phyloP scores from a whole-genome alignment of 345 rosid species.

The Bruguiera parviflora region DNA sequence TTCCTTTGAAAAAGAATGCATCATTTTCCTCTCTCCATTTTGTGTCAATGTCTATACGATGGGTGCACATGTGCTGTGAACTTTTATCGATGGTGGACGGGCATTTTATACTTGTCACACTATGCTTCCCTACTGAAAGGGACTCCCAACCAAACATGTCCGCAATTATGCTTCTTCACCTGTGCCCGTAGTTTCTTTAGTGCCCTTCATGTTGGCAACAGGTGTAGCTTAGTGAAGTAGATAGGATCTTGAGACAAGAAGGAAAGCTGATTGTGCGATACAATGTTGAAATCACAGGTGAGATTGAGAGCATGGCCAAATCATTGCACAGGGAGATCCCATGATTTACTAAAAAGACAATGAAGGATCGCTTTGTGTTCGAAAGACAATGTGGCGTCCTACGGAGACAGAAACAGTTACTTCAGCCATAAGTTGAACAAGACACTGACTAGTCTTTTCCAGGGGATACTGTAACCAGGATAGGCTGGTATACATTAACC shows the following conservation, averaged over 20 bases:
- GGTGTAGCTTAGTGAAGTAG: constrained; percentile 69
- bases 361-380: constrained; percentile 52
- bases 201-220: no score
- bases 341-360: constrained; percentile 46
- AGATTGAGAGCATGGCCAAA: constrained; percentile 57
- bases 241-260: constrained; percentile 75
- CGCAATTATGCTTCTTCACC: no score
- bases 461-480: no score
- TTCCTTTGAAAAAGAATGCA: neutral
- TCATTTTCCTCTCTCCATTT: no score
- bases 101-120: no score
- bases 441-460: neutral
- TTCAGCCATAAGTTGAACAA: constrained; percentile 47
- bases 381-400: constrained; percentile 80
- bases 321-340: constrained; percentile 63
- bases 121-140: no score
- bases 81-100: no score
- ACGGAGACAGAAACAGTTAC: constrained; percentile 43
- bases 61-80: no score
- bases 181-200: no score
- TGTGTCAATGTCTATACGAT: no score
- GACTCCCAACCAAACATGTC: no score
- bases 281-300: constrained; percentile 44
- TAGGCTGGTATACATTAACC: no score
- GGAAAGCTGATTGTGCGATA: constrained; percentile 71